A percentile compares a stretch with the other conserved stretches of the same genome.
Conservation (phyloP, 257 asterid species). For the Solanum corneliomulleri region DNA sequence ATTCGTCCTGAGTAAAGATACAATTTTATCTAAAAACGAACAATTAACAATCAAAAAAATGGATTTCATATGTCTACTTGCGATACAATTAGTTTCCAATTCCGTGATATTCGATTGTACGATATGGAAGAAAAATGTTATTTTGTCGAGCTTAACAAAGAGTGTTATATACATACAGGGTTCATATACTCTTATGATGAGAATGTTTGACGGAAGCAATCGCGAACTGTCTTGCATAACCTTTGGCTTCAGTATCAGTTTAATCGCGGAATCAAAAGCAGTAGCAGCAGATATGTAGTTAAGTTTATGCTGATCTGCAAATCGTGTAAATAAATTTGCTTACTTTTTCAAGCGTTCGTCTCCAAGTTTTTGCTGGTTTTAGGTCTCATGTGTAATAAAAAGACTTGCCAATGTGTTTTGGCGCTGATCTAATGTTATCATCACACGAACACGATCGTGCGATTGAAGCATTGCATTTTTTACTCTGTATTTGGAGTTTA, state of each 20-base stretch:
- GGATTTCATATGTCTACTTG: background rate
- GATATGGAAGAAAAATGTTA: background rate
- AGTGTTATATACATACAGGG: conserved; percentile 3
- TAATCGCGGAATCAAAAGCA: conserved; percentile 8
- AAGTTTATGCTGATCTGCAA: background rate
- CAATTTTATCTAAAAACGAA: background rate
- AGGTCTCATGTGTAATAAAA: background rate
- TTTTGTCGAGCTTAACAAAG: background rate
- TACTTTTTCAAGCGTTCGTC: background rate
- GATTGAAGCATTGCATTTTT: background rate
- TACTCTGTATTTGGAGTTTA: rapidly evolving
- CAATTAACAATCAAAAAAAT: too few relatives aligned
- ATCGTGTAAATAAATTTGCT: background rate
- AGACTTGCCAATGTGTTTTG: background rate
- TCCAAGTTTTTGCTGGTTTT: background rate
- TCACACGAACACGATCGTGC: background rate
- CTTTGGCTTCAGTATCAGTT: conserved; percentile 22
- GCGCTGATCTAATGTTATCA: background rate
- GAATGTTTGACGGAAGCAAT: conserved; percentile 7
- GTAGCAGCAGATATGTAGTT: background rate
- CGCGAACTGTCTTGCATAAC: conserved; percentile 22
- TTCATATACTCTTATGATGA: conserved; percentile 21
- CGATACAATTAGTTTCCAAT: background rate
- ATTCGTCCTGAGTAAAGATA: background rate
- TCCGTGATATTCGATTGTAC: background rate